Percentiles rank a stretch among this genome's conserved stretches.
phyloP scores from a whole-genome alignment of 2,329 filamentous ascomycete genomes.

The Phaeoacremonium minimum region DNA sequence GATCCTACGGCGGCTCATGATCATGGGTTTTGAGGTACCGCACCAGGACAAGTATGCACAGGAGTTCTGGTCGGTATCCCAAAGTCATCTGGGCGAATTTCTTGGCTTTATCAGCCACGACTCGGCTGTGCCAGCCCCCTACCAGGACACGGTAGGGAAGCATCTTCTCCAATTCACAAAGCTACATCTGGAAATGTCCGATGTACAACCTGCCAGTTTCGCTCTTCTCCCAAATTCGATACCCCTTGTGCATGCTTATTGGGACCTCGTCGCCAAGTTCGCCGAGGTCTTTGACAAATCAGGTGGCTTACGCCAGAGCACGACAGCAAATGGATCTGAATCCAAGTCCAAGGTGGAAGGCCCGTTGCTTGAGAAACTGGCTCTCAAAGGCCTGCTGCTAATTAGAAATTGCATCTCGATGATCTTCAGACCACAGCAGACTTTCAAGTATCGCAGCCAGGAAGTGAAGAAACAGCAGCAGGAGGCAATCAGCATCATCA shows the following conservation, averaged over 20 bases:
- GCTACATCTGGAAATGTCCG: constrained; percentile 82
- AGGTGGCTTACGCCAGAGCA: constrained; percentile 46
- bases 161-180: constrained; percentile 89
- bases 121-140: constrained; percentile 45
- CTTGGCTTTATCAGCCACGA: constrained; percentile 58
- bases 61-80: constrained; percentile 76
- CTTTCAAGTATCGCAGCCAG: constrained; percentile 76
- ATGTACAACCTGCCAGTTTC: constrained; percentile 76
- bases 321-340: constrained; percentile 24
- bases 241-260: constrained; percentile 75
- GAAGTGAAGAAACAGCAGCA: constrained; percentile 74
- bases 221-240: constrained; percentile 76
- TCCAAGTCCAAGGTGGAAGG: constrained; percentile 51
- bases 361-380: constrained; percentile 71
- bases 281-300: constrained; percentile 68
- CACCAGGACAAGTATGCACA: constrained; percentile 72
- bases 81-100: constrained; percentile 74
- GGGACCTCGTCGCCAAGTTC: constrained; percentile 74
- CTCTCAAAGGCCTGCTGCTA: constrained; percentile 77
- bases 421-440: constrained; percentile 74
- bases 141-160: constrained; percentile 68
- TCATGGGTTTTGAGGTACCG: constrained; percentile 79
- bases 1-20: constrained; percentile 71
- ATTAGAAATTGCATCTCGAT: constrained; percentile 81
- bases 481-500: constrained; percentile 64